These are phyloP conservation scores for Colletotrichum aenigma DNA, from an alignment of 2,329 filamentous ascomycete genomes.

Conservation along the genomic window DNA sequence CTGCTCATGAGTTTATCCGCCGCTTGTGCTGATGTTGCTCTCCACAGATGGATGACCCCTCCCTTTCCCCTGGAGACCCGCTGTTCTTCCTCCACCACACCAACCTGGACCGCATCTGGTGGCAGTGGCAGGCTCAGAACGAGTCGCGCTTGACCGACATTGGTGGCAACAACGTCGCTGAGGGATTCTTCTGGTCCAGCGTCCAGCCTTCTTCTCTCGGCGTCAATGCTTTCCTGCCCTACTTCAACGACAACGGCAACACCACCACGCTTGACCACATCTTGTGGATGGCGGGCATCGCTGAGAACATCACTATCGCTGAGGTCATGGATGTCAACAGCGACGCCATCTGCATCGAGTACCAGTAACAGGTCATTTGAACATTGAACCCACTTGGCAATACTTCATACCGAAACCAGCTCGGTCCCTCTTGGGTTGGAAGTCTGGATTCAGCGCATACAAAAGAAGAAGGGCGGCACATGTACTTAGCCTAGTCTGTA, in stretches of 20 bases:
- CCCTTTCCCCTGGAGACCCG: not conserved
- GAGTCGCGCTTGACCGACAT: conserved; percentile 13
- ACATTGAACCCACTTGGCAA: not conserved
- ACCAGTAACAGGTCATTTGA: not conserved
- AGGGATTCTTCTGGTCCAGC: not conserved
- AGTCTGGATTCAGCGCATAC: not conserved
- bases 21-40: not conserved
- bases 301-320: conserved; percentile 6
- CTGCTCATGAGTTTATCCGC: not conserved
- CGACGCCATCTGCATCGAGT: conserved; percentile 1
- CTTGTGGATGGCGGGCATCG: conserved; percentile 2
- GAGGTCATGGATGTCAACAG: conserved; percentile 15
- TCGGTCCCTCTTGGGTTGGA: accelerated
- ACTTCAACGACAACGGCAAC: conserved; percentile 8
- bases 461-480: not conserved
- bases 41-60: conserved; percentile 5
- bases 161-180: not conserved
- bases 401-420: accelerated
- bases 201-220: not conserved
- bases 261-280: conserved; percentile 2
- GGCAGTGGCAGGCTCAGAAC: conserved; percentile 12
- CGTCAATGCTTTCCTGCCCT: not conserved
- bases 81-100: conserved; percentile 11
- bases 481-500: not conserved
- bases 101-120: conserved; percentile 4